Conservation (phyloP, 2,329 filamentous ascomycete species). For the Penicillium sp. region DNA sequence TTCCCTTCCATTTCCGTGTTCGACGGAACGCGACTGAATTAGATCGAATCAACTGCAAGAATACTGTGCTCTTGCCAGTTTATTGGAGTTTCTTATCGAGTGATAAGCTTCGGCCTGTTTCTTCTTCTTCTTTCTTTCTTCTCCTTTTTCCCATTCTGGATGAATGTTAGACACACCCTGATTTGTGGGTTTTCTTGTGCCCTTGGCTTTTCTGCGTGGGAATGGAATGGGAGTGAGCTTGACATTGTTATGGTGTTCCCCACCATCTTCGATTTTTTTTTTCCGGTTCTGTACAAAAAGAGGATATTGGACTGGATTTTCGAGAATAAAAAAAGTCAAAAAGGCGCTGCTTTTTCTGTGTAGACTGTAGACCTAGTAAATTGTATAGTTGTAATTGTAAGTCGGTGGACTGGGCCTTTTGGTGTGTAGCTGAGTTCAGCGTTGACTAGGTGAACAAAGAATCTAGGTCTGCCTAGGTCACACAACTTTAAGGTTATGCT, state of each 20-base stretch:
- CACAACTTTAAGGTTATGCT: not conserved
- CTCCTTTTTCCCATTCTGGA: not conserved
- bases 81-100: conserved; percentile 27
- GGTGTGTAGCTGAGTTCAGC: too few species aligned
- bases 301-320: conserved; percentile 23
- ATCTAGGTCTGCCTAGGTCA: not conserved
- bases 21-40: not conserved
- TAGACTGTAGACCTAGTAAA: not conserved
- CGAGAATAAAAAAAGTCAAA: conserved; percentile 32
- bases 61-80: conserved; percentile 16
- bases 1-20: not conserved
- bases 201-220: conserved; percentile 7
- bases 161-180: conserved; percentile 22
- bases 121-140: not conserved
- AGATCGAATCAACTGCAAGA: not conserved
- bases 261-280: conserved; percentile 19
- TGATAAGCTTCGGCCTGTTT: not conserved
- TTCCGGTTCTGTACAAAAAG: conserved; percentile 35
- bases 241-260: conserved; percentile 24
- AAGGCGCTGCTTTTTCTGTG: conserved; percentile 9
- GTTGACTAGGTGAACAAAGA: not conserved
- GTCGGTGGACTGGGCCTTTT: too few species aligned
- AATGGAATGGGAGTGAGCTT: not conserved
- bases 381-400: not conserved
- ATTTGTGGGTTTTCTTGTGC: conserved; percentile 8